A percentile compares a stretch with the other conserved stretches of the same genome.
Conservation (phyloP, 345 rosid genomes). For the rapeseed (Brassica napus) region DNA sequence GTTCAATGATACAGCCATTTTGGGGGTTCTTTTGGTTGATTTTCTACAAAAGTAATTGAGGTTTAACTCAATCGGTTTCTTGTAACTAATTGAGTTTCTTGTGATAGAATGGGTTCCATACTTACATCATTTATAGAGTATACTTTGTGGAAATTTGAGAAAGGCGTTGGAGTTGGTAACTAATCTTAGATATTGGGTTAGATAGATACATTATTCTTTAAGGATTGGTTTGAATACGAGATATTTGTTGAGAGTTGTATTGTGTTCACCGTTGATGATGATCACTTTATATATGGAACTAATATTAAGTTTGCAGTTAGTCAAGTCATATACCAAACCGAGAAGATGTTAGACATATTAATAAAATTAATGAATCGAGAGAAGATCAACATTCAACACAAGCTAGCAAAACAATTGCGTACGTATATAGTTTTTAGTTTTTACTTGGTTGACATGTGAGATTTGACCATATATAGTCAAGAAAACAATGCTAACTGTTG, state of each 20-base stretch:
- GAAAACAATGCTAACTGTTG: constrained; percentile 2
- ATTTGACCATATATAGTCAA: constrained; percentile 18
- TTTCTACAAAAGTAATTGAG: background rate
- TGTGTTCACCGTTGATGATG: background rate
- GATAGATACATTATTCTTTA: constrained; percentile 21
- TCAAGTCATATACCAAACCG: constrained; percentile 1
- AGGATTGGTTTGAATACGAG: constrained; percentile 29
- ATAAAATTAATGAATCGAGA: background rate
- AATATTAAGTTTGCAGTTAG: background rate
- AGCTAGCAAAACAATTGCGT: constrained; percentile 9
- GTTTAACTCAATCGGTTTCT: constrained; percentile 26
- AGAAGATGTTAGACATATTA: background rate
- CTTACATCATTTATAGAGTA: constrained; percentile 39
- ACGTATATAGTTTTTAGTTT: background rate
- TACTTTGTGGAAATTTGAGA: constrained; percentile 27
- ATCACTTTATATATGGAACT: constrained; percentile 1
- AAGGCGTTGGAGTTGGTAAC: constrained; percentile 49
- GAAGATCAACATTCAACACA: constrained; percentile 1
- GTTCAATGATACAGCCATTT: constrained; percentile 45
- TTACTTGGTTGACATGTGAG: constrained; percentile 26
- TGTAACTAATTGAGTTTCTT: constrained; percentile 26
- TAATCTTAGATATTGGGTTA: constrained; percentile 35
- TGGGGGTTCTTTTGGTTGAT: constrained; percentile 21
- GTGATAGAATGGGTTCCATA: background rate
- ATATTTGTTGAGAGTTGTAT: constrained; percentile 20